Conservation (phyloP, 257 asterid species). For the Orobanche coerulescens region DNA sequence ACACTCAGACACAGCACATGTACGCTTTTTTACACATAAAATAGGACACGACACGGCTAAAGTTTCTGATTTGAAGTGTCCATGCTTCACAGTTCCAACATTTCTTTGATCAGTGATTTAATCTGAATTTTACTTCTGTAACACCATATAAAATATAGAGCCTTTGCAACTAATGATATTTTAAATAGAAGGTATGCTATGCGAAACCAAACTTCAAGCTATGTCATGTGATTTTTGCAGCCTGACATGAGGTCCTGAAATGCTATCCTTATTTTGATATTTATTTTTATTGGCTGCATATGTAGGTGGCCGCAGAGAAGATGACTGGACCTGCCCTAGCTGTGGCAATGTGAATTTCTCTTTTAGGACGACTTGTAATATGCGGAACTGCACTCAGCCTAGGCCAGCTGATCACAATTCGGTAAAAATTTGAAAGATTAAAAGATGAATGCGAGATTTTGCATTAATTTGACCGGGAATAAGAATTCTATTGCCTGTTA, state of each 20-base stretch:
- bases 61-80: neutral
- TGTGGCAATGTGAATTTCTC: slow-evolving; percentile 89
- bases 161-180: neutral
- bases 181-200: neutral
- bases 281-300: slow-evolving; percentile 14
- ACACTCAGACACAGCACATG: too few relatives aligned
- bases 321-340: slow-evolving; percentile 89
- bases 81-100: neutral
- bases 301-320: slow-evolving; percentile 86
- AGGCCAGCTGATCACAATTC: slow-evolving; percentile 76
- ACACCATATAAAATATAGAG: neutral
- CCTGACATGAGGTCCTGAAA: neutral
- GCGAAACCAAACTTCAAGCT: neutral
- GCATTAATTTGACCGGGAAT: neutral
- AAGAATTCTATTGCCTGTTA: neutral
- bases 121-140: neutral
- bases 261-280: neutral
- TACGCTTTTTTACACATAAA: too few relatives aligned
- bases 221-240: neutral
- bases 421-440: slow-evolving; percentile 30
- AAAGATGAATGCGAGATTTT: neutral
- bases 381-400: slow-evolving; percentile 83
- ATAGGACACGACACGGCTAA: too few relatives aligned
- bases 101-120: neutral
- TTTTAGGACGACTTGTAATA: slow-evolving; percentile 80